Percentiles rank a stretch among this genome's conserved stretches.
Evolutionary conservation across 345 rosid species (phyloP).

Genomic region (Mercurialis annua): DNA sequence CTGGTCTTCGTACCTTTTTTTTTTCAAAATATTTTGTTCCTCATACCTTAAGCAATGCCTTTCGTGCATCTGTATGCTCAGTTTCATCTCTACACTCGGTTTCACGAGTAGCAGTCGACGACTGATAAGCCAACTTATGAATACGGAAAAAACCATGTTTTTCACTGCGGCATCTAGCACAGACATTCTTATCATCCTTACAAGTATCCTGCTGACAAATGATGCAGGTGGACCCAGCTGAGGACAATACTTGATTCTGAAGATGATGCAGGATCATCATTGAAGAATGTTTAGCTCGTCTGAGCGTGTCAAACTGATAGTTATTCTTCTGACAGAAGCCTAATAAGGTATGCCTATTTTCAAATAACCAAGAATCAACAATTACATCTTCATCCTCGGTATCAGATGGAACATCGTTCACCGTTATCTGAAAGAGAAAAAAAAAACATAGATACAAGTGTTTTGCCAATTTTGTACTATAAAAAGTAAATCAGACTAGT

Average conservation of each 20-base stretch:
- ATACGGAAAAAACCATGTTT: slow-evolving; percentile 19
- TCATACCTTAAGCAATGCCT: slow-evolving; percentile 8
- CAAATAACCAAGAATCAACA: slow-evolving; percentile 41
- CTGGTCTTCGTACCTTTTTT: slow-evolving; percentile 6
- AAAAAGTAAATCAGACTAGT: background rate
- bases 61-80: background rate
- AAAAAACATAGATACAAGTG: background rate
- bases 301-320: slow-evolving; percentile 59
- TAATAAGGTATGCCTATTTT: slow-evolving; percentile 52
- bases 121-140: slow-evolving; percentile 26
- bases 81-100: slow-evolving; percentile 7
- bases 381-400: slow-evolving; percentile 47
- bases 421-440: slow-evolving; percentile 33
- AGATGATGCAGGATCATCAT: slow-evolving; percentile 74
- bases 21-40: background rate
- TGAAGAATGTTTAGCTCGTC: slow-evolving; percentile 70
- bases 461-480: background rate
- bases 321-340: slow-evolving; percentile 47
- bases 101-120: slow-evolving; percentile 12
- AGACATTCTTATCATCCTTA: slow-evolving; percentile 22
- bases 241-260: slow-evolving; percentile 22
- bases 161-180: slow-evolving; percentile 39
- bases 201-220: slow-evolving; percentile 37
- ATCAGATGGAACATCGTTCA: slow-evolving; percentile 38
- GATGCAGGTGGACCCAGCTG: slow-evolving; percentile 27